Base-by-base conservation (phyloP, 1,139 yeast species). In the Sugiyamaella castrensis region DNA sequence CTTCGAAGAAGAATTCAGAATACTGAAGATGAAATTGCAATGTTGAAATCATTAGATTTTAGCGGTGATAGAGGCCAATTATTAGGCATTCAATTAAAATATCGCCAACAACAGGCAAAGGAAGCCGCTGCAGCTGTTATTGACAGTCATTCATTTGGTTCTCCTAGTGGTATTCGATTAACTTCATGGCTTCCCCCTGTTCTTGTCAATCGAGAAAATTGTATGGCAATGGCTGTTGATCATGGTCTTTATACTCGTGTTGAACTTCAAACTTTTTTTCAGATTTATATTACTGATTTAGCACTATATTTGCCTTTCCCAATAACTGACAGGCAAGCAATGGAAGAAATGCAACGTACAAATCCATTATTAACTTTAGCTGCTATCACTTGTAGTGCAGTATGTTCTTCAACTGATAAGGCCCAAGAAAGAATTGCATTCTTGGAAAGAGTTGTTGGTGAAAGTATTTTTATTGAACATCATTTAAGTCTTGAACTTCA, bases 251-350 rank as follows among this genome's bases (percentile, higher is more conserved):
- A 70, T 6, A 52, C 64, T 2, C 52, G 55, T 9, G 58, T 57
- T 15, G 63, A 62, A 13, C 69, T 76, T 2, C 61, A 62, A 34
- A 51, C 53, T 10, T 65, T 77, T 53, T 73, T 65, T 52, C 57
- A 63, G 3, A 65, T 60, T 13, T 79, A 77, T 52, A 54, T 70
- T 10, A 53, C 64, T 9, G 68, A 73, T 8, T 67, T 78, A 63
- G 60, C 75, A 11, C 68, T 73, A 2, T 75, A 67, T 58, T 76
- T 77, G 69, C 82, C 83, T 5, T 69, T 76, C 28, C 69, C 77
- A 11, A 64, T 77, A 27, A 72, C 80, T 0, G 43, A 58, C 1
- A 57, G 63, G 13, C 65, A 63, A 31, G 65, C 71, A 16, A 75
- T 73, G 53, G 74, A 75, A 8, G 66, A 67, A 58, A 56, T 76